Percentiles rank a stretch among this genome's conserved stretches.
Conservation (phyloP, 768 basidiomycete species). For the Leccinum broughii region DNA sequence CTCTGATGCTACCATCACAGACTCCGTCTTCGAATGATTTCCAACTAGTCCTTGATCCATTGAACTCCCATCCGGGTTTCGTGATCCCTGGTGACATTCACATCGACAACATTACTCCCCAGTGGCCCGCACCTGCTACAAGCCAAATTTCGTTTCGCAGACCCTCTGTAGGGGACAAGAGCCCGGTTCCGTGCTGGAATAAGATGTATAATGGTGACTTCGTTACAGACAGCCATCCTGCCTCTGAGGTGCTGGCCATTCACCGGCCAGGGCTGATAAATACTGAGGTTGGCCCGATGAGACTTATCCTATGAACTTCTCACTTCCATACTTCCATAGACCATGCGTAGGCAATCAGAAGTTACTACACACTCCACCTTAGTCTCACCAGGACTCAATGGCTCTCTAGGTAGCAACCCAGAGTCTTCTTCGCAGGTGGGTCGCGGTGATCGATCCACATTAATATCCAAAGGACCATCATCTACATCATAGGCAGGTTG, state of each 20-base stretch:
- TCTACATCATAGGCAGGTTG: not conserved
- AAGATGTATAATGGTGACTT: not conserved
- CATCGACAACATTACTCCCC: not conserved
- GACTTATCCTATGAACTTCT: not conserved
- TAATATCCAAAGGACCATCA: not conserved
- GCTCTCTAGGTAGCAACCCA: not conserved
- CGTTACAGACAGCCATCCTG: not conserved
- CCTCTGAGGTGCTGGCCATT: not conserved
- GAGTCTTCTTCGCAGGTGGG: slow-evolving; percentile 9
- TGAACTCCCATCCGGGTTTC: not conserved
- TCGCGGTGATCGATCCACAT: not conserved
- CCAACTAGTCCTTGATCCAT: not conserved
- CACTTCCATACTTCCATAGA: not conserved
- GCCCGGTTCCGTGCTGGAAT: not conserved
- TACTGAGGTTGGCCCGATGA: not conserved
- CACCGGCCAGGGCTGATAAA: not conserved
- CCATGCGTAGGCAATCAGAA: not conserved
- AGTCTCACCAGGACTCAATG: not conserved
- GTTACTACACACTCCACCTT: not conserved
- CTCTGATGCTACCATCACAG: slow-evolving; percentile 3
- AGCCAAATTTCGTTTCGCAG: not conserved
- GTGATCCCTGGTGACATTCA: not conserved
- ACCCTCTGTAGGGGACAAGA: not conserved
- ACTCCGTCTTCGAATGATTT: not conserved
- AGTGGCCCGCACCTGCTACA: not conserved